phyloP scores from a whole-genome alignment of 1,284 basidiomycete genomes.

The Ganoderma multipileum region DNA sequence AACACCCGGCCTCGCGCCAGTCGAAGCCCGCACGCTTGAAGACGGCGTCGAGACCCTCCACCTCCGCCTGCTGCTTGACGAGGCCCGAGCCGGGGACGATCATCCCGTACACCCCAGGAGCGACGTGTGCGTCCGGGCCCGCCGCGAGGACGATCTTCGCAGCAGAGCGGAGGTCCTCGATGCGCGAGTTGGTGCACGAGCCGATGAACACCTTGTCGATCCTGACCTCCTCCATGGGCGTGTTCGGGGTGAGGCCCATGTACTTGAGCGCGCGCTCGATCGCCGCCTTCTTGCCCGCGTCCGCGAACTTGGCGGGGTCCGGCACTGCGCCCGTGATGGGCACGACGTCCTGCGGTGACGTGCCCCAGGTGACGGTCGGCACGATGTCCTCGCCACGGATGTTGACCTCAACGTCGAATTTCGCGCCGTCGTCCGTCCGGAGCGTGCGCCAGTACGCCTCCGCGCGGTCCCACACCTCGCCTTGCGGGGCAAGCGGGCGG shows the following conservation, averaged over 20 bases:
- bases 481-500: conserved; percentile 87
- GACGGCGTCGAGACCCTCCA: conserved; percentile 88
- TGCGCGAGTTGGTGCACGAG: conserved; percentile 96
- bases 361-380: conserved; percentile 97
- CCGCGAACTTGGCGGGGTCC: conserved; percentile 75
- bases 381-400: conserved; percentile 91
- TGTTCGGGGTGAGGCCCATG: conserved; percentile 90
- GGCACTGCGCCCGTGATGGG: conserved; percentile 89
- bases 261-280: conserved; percentile 87
- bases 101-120: conserved; percentile 88
- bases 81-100: conserved; percentile 95
- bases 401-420: conserved; percentile 89
- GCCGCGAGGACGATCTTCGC: conserved; percentile 83
- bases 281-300: conserved; percentile 72
- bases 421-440: conserved; percentile 86
- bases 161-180: conserved; percentile 93
- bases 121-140: conserved; percentile 81
- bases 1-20: conserved; percentile 97
- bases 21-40: conserved; percentile 97
- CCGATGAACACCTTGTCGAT: conserved; percentile 97
- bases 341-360: conserved; percentile 92
- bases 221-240: conserved; percentile 83
- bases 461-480: conserved; percentile 90
- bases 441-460: conserved; percentile 91
- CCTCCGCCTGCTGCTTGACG: conserved; percentile 95